Evolutionary conservation across 495 filamentous ascomycete genomes (phyloP).

Genomic region (Neurospora cerealis): DNA sequence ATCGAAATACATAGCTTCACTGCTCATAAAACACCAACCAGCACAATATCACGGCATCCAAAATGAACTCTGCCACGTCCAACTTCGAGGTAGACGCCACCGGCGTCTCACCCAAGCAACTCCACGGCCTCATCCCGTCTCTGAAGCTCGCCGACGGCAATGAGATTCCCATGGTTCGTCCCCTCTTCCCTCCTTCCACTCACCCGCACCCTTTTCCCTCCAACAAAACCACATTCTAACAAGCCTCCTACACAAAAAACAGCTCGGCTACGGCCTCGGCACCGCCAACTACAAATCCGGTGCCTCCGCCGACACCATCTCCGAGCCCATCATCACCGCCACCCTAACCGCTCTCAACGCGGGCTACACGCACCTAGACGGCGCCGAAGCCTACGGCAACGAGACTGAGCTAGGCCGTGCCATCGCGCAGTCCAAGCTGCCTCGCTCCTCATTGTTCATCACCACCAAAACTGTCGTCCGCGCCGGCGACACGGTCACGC

Average conservation of each 20-base stretch:
- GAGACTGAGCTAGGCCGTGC: slow-evolving; percentile 66
- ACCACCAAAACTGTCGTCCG: slow-evolving; percentile 62
- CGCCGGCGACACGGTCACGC: slow-evolving; percentile 44
- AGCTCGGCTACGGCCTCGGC: slow-evolving; percentile 66
- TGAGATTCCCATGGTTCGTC: slow-evolving; percentile 58
- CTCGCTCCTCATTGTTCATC: slow-evolving; percentile 61
- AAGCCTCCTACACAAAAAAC: slow-evolving; percentile 1
- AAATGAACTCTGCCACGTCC: slow-evolving; percentile 28
- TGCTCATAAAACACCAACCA: not conserved
- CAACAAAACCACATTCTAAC: not conserved
- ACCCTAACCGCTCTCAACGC: slow-evolving; percentile 59
- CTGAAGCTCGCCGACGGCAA: slow-evolving; percentile 64
- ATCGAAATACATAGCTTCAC: too few species aligned
- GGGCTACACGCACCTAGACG: slow-evolving; percentile 70
- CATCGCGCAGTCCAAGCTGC: slow-evolving; percentile 56
- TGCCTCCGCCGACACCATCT: slow-evolving; percentile 29
- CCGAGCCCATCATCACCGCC: slow-evolving; percentile 42
- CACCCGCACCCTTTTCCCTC: not conserved
- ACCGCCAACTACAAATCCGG: slow-evolving; percentile 32
- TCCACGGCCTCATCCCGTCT: slow-evolving; percentile 22
- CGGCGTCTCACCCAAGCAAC: slow-evolving; percentile 24
- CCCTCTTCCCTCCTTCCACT: not conserved
- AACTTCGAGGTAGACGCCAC: slow-evolving; percentile 17
- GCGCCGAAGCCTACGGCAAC: slow-evolving; percentile 75
- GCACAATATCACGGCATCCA: not conserved